These are phyloP conservation scores for Moesziomyces globuligerus DNA, from an alignment of 1,284 basidiomycete species.

Conservation along the genomic window DNA sequence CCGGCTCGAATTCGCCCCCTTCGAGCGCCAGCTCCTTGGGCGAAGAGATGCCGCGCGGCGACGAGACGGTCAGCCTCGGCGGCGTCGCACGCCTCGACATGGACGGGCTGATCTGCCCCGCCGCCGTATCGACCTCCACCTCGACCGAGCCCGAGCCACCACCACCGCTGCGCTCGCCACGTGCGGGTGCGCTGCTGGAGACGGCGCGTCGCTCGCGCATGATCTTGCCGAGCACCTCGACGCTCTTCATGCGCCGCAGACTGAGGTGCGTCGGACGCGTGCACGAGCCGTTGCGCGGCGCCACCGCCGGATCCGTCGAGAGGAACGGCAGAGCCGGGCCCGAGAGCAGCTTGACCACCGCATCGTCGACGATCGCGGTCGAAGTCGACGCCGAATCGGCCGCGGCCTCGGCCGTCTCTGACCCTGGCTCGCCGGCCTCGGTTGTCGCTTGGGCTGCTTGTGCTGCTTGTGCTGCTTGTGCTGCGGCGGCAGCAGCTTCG, in stretches of 20 bases:
- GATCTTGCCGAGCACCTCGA: constrained; percentile 47
- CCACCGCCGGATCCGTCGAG: constrained; percentile 42
- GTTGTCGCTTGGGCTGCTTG: not conserved
- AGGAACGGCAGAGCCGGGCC: constrained; percentile 39
- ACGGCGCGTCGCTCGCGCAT: constrained; percentile 28
- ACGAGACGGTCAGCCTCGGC: constrained; percentile 41
- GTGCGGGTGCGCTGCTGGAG: not conserved
- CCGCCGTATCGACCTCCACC: constrained; percentile 8
- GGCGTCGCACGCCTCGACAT: constrained; percentile 30
- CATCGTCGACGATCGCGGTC: constrained; percentile 6
- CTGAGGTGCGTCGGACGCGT: constrained; percentile 35
- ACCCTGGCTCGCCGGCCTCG: not conserved
- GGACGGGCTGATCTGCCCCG: constrained; percentile 24
- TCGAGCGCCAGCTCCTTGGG: constrained; percentile 40
- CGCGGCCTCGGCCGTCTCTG: too few relatives aligned
- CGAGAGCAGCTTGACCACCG: constrained; percentile 24
- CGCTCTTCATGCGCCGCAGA: constrained; percentile 45
- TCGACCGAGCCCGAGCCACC: not conserved
- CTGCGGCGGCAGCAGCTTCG: constrained; percentile 14
- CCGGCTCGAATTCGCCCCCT: constrained; percentile 43
- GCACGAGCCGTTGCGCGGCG: constrained; percentile 39
- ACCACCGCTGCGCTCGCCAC: not conserved
- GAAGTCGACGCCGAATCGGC: not conserved
- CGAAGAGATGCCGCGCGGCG: constrained; percentile 44
- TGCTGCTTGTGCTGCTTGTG: not conserved